Evolutionary conservation across 2,329 filamentous ascomycete genomes (phyloP).

Genomic region (Stylonectria norvegica): DNA sequence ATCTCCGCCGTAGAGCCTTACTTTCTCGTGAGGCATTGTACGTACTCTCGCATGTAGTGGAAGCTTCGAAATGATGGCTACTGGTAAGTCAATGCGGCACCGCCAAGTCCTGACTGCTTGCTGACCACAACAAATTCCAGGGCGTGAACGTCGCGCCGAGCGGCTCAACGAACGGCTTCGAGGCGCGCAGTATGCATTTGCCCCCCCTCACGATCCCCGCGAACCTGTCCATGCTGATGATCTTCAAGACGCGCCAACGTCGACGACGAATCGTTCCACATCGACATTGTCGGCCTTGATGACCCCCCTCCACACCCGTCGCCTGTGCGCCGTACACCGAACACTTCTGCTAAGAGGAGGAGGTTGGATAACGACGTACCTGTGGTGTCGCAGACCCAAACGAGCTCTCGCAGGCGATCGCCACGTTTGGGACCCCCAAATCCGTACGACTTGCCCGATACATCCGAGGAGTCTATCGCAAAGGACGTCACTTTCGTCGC

Average conservation of each 20-base stretch:
- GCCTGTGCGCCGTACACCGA: conserved; percentile 41
- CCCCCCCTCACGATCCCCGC: rapidly evolving
- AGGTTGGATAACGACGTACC: conserved; percentile 30
- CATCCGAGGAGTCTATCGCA: conserved; percentile 28
- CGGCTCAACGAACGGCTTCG: conserved; percentile 63
- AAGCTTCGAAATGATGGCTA: conserved; percentile 38
- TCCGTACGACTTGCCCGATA: conserved; percentile 29
- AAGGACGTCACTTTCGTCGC: conserved; percentile 7
- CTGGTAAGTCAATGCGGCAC: conserved; percentile 24
- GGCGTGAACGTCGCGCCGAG: conserved; percentile 53
- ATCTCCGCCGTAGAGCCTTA: too few species aligned
- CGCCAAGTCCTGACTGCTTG: neutral
- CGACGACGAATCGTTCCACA: conserved; percentile 57
- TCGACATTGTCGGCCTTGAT: conserved; percentile 45
- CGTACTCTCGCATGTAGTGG: too few species aligned
- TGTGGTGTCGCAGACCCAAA: conserved; percentile 7
- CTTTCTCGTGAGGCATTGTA: too few species aligned
- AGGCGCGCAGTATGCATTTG: conserved; percentile 54
- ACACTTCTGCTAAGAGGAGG: conserved; percentile 47
- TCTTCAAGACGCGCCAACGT: conserved; percentile 50
- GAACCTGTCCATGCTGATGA: conserved; percentile 2
- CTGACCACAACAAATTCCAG: conserved; percentile 17
- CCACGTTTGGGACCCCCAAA: conserved; percentile 17
- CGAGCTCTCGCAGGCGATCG: conserved; percentile 12
- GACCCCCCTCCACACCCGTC: conserved; percentile 19